These are phyloP conservation scores for Trichosporon faecale DNA, from an alignment of 1,284 basidiomycete genomes.

Conservation along the genomic window DNA sequence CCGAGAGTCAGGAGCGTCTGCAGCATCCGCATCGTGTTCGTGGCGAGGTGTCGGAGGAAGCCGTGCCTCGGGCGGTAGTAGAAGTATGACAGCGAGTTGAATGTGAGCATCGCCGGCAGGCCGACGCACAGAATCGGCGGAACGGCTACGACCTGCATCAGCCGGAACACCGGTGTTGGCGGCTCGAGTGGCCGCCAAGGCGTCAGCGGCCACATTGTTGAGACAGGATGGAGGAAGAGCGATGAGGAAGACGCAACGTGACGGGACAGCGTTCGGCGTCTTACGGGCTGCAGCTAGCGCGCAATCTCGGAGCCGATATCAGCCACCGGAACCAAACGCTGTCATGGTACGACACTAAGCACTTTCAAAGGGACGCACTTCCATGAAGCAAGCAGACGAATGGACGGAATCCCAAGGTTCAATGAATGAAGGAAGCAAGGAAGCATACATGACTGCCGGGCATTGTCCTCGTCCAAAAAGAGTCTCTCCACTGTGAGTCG, in stretches of 20 bases:
- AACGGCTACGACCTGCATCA: slow-evolving; percentile 12
- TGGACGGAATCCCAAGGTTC: too few relatives aligned
- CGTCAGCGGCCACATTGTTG: slow-evolving; percentile 15
- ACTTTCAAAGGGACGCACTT: too few relatives aligned
- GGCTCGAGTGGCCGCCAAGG: slow-evolving; percentile 15
- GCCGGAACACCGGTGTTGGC: not conserved
- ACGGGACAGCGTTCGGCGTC: not conserved
- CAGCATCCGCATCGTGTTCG: slow-evolving; percentile 9
- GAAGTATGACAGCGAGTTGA: slow-evolving; percentile 14
- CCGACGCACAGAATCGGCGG: slow-evolving; percentile 13
- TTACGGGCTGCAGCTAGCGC: not conserved
- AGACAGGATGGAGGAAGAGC: not conserved
- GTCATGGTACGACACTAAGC: too few relatives aligned
- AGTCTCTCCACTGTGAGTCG: slow-evolving; percentile 15
- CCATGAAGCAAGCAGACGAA: too few relatives aligned
- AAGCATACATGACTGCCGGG: not conserved
- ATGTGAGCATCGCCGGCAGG: slow-evolving; percentile 5
- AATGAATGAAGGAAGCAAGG: too few relatives aligned
- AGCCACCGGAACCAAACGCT: not conserved
- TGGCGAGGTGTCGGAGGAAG: slow-evolving; percentile 13
- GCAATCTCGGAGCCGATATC: not conserved
- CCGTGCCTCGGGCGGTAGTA: slow-evolving; percentile 12
- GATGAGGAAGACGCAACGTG: not conserved
- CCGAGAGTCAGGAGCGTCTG: not conserved
- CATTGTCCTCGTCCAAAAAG: not conserved